Conservation (phyloP, 768 basidiomycete genomes). For the Solioccasus polychromus region DNA sequence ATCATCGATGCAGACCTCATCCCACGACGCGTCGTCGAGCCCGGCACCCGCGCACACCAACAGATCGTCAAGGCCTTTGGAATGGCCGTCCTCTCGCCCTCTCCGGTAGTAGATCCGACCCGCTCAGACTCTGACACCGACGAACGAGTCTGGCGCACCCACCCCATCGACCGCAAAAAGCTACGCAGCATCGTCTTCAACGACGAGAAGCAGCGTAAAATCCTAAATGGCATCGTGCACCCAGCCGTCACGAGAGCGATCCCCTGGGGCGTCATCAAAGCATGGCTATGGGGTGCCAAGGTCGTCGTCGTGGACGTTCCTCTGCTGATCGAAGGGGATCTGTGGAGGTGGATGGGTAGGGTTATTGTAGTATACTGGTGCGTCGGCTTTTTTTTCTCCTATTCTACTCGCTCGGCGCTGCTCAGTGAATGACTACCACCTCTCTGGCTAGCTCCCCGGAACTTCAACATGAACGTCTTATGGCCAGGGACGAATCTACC, state of each 20-base stretch:
- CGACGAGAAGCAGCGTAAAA: conserved; percentile 64
- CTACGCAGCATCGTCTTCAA: conserved; percentile 85
- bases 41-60: conserved; percentile 71
- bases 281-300: conserved; percentile 77
- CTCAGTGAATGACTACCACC: too few species aligned
- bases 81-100: conserved; percentile 50
- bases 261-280: conserved; percentile 58
- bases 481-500: conserved; percentile 65
- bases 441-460: too few species aligned
- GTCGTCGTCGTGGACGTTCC: conserved; percentile 89
- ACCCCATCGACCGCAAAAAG: conserved; percentile 75
- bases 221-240: conserved; percentile 84
- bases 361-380: conserved; percentile 94
- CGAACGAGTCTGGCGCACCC: conserved; percentile 51
- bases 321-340: conserved; percentile 81
- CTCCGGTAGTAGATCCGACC: too few species aligned
- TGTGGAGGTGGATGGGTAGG: conserved; percentile 80
- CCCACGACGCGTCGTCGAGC: conserved; percentile 81
- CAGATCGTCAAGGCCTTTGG: conserved; percentile 76
- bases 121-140: too few species aligned
- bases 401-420: too few species aligned
- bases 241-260: conserved; percentile 84
- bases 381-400: conserved; percentile 22
- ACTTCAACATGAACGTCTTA: too few species aligned
- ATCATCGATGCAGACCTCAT: conserved; percentile 91